Evolutionary conservation across 768 basidiomycete genomes (phyloP).

Genomic region (Tricholoma bakamatsutake): DNA sequence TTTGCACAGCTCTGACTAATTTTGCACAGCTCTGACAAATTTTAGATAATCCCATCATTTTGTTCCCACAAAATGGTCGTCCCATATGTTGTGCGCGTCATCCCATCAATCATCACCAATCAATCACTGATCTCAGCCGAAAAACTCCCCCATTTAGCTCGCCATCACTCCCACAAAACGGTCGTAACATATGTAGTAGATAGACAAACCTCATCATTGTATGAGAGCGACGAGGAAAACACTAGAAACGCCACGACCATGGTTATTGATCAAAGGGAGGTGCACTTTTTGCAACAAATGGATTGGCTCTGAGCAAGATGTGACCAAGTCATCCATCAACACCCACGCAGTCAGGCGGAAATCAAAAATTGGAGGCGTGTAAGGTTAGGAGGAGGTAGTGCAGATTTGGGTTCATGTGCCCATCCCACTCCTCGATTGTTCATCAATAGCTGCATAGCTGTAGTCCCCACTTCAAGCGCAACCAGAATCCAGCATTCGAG

Average conservation of each 20-base stretch:
- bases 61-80: no score
- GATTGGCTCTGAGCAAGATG: not conserved
- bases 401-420: conserved; percentile 7
- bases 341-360: not conserved
- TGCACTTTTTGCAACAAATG: not conserved
- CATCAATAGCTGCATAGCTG: conserved; percentile 1
- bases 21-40: no score
- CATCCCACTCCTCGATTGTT: conserved; percentile 8
- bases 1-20: no score
- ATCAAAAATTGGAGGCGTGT: not conserved
- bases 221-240: not conserved
- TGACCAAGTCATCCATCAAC: not conserved
- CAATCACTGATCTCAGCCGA: no score
- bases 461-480: conserved; percentile 9
- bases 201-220: not conserved
- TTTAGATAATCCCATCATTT: no score
- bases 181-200: no score
- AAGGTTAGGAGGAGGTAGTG: conserved; percentile 3
- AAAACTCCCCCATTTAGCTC: no score
- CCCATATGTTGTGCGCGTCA: no score
- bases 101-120: no score
- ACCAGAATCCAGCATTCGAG: conserved; percentile 3
- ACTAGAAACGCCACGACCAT: not conserved
- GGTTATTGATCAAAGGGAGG: not conserved
- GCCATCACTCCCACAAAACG: no score